phyloP scores from a whole-genome alignment of 2,329 filamentous ascomycete genomes.

The Cordyceps tenuipes region DNA sequence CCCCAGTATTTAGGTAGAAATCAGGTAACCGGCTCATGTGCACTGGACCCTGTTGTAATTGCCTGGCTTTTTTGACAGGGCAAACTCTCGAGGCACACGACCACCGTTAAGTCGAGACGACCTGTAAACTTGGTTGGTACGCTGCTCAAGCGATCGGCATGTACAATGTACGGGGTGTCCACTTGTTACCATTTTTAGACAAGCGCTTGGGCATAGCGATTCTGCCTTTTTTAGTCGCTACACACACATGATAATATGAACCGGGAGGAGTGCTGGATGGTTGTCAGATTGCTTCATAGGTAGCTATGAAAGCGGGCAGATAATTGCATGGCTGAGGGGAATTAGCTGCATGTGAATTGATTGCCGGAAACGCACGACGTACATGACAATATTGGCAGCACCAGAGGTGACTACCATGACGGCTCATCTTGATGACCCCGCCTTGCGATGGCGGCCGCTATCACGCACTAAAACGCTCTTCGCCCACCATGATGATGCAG shows the following conservation, averaged over 20 bases:
- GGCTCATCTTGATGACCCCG: constrained; percentile 1
- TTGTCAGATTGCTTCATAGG: no score
- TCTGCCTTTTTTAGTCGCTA: no score
- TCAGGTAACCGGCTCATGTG: no score
- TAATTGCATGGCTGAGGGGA: background rate
- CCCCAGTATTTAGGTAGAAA: no score
- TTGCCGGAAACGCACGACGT: background rate
- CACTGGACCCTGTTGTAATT: no score
- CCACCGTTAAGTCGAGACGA: no score
- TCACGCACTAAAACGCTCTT: constrained; percentile 1
- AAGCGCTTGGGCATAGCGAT: background rate
- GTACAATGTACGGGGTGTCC: background rate
- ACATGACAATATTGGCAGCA: background rate
- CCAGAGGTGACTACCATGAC: background rate
- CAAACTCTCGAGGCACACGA: no score
- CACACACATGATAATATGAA: no score
- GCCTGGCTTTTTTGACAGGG: no score
- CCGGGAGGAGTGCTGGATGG: no score
- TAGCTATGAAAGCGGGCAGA: no score
- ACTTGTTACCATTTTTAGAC: background rate
- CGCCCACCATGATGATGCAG: background rate
- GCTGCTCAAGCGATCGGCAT: background rate
- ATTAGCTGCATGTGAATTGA: background rate
- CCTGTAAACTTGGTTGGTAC: no score
- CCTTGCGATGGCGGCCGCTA: constrained; percentile 3